Base-by-base conservation (phyloP, 2,329 filamentous ascomycete species). In the Hawksworthiomyces lignivorus region DNA sequence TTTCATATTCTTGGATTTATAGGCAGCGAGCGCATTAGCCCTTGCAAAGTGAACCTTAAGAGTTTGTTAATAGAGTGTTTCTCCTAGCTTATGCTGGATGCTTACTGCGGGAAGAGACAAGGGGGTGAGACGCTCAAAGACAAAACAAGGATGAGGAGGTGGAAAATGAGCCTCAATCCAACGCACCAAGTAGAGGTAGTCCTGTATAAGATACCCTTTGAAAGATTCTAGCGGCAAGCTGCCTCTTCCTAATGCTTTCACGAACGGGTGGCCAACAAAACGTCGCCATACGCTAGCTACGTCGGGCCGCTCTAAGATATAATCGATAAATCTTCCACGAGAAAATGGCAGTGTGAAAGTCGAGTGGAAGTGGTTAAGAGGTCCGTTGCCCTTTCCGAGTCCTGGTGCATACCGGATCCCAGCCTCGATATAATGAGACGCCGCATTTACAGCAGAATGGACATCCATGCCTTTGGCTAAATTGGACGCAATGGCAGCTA, bases 131-230 rank as follows among this genome's bases (percentile, higher is more conserved):
- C 12, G 19, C 11, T 3, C 18, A 11, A 9, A 20, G 12, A 48
- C 27, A 29, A 4, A 1, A 31, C 7, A 10, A n/a, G n/a, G n/a
- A n/a, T n/a, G n/a, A n/a, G n/a, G n/a, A n/a, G 24, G 24, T 26
- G 24, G 12, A 26, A 8, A 8, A 4, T 12, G 8, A 12, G 2
- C 24, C 2, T 4, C 24, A 8, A 26, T 10, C 9, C 8, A 6
- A 37, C 70, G 31, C 54, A 92, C 84, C 32, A 96, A 66, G 56
- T 92, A 97, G 5, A 95, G 70, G 55, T 96, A 96, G 55, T 97
- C 90, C 54, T 97, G 90, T 9, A 92, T 73, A 43, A 97, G 77
- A 58, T 96, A 97, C 29, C 83, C 75, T 60, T 88, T 92, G 69
- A 95, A 97, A 0, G 80, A 82, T 32, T 84, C 76, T 1, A 83